Percentiles rank a stretch among this genome's conserved stretches.
phyloP scores from a whole-genome alignment of 2,329 filamentous ascomycete genomes.

The Erysiphe pulchra region DNA sequence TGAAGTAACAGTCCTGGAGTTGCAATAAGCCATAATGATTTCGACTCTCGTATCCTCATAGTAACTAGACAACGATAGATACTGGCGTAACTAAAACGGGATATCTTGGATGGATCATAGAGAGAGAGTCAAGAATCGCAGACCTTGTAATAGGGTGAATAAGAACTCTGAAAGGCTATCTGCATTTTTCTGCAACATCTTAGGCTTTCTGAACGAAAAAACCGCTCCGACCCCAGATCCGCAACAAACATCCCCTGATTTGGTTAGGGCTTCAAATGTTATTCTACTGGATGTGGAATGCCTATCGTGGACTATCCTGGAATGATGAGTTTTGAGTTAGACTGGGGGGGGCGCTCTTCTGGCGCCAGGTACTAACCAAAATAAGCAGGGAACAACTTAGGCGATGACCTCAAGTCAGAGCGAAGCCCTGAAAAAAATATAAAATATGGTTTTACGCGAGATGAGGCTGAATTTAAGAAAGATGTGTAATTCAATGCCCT shows the following conservation, averaged over 20 bases:
- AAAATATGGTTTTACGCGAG: too few species aligned
- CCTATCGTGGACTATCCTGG: neutral
- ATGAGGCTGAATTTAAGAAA: too few species aligned
- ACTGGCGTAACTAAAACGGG: neutral
- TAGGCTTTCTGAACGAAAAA: neutral
- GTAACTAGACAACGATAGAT: neutral
- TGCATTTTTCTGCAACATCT: too few species aligned
- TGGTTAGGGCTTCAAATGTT: neutral
- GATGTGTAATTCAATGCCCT: too few species aligned
- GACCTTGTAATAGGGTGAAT: too few species aligned
- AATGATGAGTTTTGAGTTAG: neutral
- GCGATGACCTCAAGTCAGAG: too few species aligned
- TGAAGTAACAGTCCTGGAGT: neutral
- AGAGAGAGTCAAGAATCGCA: too few species aligned
- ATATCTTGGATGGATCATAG: too few species aligned
- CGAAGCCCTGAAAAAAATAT: too few species aligned
- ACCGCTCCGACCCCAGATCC: constrained; percentile 1
- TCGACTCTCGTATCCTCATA: neutral
- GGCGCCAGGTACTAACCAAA: too few species aligned
- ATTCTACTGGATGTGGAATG: neutral
- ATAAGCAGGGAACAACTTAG: too few species aligned
- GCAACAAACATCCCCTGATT: neutral
- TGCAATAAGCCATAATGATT: neutral
- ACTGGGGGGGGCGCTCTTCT: neutral
- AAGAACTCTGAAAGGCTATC: too few species aligned